Evolutionary conservation across 2,329 filamentous ascomycete species (phyloP), one percentile per base, ranked within the genome.

Genomic region (Fusarium sp.): DNA sequence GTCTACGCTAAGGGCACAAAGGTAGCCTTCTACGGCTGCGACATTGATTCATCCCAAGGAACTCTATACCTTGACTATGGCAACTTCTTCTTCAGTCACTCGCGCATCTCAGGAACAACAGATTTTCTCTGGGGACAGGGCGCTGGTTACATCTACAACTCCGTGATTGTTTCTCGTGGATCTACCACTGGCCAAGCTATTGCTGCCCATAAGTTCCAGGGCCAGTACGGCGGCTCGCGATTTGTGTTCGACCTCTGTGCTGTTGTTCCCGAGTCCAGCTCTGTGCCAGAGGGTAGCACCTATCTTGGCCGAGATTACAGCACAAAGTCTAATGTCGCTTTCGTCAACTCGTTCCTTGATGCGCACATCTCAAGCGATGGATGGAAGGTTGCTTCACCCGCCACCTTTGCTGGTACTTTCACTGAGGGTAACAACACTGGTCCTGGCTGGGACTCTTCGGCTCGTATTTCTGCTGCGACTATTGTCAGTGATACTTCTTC

Each of bases 401-500:
- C 76, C 1, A 72, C 74, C 5, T 78, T 77, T 37, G 54, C 54
- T 20, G 78, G 77, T 8, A 73, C 73, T 5, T 80, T 80, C 33
- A 71, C 68, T 2, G 78, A 80, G 52, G 73, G 73, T 12, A 80
- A 80, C 68, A 80, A 80, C 55, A 80, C 78, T 2, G 78, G 78
- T 0, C 74, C 77, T 7, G 78, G 78, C 6, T 73, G 65, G 37
- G 69, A 70, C 10, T 69, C 76, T 5, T 69, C 70, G 3, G 69
- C 65, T 37, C 75, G 78, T 18, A 56, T 64, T 3, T 74, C 77
- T 20, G 62, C 48, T 10, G 76, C 60, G 4, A 73, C 74, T 13
- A 50, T 79, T 1, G 59, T 71, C 52, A 81, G 80, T 2, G 74
- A 83, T 50, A 85, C 78, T 64, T 87, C 91, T 67, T 88, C 90